Evolutionary conservation across 371 early-diverging fungal genomes (phyloP).

Genomic region (Batrachochytrium dendrobatidis): DNA sequence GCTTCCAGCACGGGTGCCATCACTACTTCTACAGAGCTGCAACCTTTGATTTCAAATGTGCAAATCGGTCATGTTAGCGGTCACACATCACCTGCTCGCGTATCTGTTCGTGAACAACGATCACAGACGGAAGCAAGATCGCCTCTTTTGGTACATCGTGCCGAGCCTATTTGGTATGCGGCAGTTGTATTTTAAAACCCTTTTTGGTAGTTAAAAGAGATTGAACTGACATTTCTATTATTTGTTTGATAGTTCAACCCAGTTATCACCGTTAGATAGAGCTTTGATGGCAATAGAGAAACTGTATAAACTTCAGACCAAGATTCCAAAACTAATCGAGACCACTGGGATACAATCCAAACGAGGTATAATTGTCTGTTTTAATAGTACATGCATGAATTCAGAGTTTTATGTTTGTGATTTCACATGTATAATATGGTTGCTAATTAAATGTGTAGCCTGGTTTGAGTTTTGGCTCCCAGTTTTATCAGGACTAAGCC

Average conservation of each 20-base stretch:
- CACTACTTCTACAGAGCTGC: conserved; percentile 13
- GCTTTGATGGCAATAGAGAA: conserved; percentile 55
- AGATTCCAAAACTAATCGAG: conserved; percentile 48
- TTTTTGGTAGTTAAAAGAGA: too few relatives aligned
- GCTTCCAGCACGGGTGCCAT: conserved; percentile 32
- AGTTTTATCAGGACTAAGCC: conserved; percentile 54
- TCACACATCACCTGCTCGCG: too few relatives aligned
- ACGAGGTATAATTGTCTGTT: conserved; percentile 42
- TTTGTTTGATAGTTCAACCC: conserved; percentile 3
- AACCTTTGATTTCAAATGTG: not conserved
- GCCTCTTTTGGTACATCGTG: too few relatives aligned
- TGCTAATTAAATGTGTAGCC: conserved; percentile 25
- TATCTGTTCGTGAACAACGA: too few relatives aligned
- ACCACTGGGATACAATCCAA: conserved; percentile 37
- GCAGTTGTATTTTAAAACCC: too few relatives aligned
- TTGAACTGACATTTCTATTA: too few relatives aligned
- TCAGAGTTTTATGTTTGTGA: too few relatives aligned
- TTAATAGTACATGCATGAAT: conserved; percentile 4
- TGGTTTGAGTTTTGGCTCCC: conserved; percentile 69
- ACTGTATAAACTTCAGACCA: conserved; percentile 47
- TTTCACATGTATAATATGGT: too few relatives aligned
- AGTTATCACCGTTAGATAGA: conserved; percentile 37
- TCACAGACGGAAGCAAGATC: too few relatives aligned
- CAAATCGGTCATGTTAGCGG: too few relatives aligned
- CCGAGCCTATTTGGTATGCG: too few relatives aligned